phyloP scores from a whole-genome alignment of 768 basidiomycete genomes.

The Lyophyllum atratum region DNA sequence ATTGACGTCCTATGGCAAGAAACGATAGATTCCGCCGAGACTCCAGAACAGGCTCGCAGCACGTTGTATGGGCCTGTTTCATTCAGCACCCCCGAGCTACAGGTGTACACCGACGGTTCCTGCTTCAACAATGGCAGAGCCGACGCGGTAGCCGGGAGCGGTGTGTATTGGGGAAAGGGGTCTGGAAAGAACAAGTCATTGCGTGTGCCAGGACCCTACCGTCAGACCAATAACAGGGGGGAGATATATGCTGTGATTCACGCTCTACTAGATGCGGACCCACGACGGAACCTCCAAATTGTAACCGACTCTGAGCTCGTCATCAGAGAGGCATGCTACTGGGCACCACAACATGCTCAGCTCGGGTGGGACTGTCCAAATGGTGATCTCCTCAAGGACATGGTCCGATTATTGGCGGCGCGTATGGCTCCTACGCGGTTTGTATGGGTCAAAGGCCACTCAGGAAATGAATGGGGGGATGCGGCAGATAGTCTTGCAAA shows the following conservation, averaged over 20 bases:
- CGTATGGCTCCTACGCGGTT: background rate
- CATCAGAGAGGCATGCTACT: slow-evolving; percentile 33
- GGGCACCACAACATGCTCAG: slow-evolving; percentile 32
- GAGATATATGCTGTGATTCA: background rate
- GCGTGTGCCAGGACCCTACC: background rate
- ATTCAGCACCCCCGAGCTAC: too few species aligned
- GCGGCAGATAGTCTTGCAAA: background rate
- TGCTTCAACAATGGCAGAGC: too few species aligned
- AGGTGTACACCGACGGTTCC: too few species aligned
- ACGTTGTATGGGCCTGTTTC: too few species aligned
- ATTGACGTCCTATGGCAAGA: too few species aligned
- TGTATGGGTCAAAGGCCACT: slow-evolving; percentile 3
- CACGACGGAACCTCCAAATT: background rate
- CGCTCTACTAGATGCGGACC: background rate
- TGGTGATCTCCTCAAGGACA: slow-evolving; percentile 26
- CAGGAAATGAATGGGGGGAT: background rate
- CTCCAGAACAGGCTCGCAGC: too few species aligned
- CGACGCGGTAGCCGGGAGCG: background rate
- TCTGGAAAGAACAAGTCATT: background rate
- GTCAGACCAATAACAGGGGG: background rate
- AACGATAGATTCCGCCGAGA: too few species aligned
- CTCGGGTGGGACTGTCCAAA: slow-evolving; percentile 22
- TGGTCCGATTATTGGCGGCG: slow-evolving; percentile 14
- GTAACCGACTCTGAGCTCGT: slow-evolving; percentile 19
- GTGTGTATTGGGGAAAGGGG: background rate